phyloP scores from a whole-genome alignment of 2,329 filamentous ascomycete species.

The Stachybotrys echinatus region DNA sequence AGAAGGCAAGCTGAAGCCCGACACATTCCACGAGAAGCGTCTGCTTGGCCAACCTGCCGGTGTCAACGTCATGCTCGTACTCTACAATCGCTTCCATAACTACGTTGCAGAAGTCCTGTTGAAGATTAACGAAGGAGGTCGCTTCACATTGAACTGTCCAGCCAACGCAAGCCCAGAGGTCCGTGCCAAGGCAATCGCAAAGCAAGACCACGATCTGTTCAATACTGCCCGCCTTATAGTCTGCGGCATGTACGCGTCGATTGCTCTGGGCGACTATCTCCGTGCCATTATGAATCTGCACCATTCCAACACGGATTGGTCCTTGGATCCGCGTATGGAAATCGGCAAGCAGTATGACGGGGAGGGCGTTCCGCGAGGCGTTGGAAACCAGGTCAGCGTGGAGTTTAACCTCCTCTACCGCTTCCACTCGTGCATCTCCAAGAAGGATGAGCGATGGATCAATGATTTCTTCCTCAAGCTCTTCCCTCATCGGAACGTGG shows the following conservation, averaged over 20 bases:
- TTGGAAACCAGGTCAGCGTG: constrained; percentile 27
- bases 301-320: constrained; percentile 51
- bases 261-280: constrained; percentile 33
- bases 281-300: constrained; percentile 42
- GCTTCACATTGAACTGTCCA: constrained; percentile 42
- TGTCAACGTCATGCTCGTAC: constrained; percentile 61
- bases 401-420: constrained; percentile 31
- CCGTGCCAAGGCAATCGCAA: constrained; percentile 24
- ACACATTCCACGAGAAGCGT: constrained; percentile 63
- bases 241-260: constrained; percentile 52
- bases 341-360: constrained; percentile 7
- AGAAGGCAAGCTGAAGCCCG: constrained; percentile 65
- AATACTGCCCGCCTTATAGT: constrained; percentile 38
- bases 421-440: constrained; percentile 24
- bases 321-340: constrained; percentile 29
- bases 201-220: constrained; percentile 36
- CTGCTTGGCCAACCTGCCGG: constrained; percentile 63
- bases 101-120: constrained; percentile 58
- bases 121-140: constrained; percentile 60
- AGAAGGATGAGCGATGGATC: constrained; percentile 23
- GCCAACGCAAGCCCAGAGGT: constrained; percentile 10
- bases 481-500: constrained; percentile 6
- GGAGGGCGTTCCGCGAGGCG: constrained; percentile 19
- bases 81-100: constrained; percentile 68
- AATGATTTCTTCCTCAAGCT: constrained; percentile 14